phyloP scores from a whole-genome alignment of 495 filamentous ascomycete genomes.

The Penicillium fimorum region DNA sequence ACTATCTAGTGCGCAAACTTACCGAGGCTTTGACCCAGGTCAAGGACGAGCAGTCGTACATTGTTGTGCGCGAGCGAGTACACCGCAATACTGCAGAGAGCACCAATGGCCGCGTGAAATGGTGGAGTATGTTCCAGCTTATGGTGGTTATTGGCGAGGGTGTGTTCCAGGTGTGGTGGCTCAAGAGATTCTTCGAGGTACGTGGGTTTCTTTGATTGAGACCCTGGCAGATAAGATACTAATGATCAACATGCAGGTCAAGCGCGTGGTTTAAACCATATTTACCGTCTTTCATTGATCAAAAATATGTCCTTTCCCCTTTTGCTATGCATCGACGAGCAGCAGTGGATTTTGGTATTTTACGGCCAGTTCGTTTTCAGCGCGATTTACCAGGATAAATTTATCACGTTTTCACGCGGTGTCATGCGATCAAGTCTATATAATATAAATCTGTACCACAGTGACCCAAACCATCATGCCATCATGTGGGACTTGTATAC shows the following conservation, averaged over 20 bases:
- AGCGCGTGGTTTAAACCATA: conserved; percentile 42
- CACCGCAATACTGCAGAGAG: conserved; percentile 98
- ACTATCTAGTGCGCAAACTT: conserved; percentile 68
- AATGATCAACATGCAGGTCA: conserved; percentile 30
- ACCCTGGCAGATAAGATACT: background rate
- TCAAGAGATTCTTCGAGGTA: conserved; percentile 98
- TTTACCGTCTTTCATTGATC: conserved; percentile 9
- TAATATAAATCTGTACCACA: conserved; percentile 28
- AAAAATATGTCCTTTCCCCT: conserved; percentile 12
- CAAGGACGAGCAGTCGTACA: conserved; percentile 97
- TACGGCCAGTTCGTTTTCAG: conserved; percentile 5
- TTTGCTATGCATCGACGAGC: conserved; percentile 12
- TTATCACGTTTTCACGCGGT: conserved; percentile 20
- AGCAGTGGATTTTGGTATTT: conserved; percentile 4
- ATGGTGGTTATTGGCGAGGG: conserved; percentile 86
- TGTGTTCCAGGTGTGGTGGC: conserved; percentile 98
- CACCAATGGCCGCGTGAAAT: conserved; percentile 95
- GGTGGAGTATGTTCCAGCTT: conserved; percentile 98
- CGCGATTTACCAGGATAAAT: conserved; percentile 11
- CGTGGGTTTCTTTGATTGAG: conserved; percentile 8
- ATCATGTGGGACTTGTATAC: background rate
- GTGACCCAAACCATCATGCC: background rate
- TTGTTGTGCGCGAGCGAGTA: conserved; percentile 88
- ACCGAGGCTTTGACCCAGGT: conserved; percentile 85
- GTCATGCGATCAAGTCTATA: conserved; percentile 27